phyloP scores from a whole-genome alignment of 2,329 filamentous ascomycete species.

The Leptosphaerulina australis region DNA sequence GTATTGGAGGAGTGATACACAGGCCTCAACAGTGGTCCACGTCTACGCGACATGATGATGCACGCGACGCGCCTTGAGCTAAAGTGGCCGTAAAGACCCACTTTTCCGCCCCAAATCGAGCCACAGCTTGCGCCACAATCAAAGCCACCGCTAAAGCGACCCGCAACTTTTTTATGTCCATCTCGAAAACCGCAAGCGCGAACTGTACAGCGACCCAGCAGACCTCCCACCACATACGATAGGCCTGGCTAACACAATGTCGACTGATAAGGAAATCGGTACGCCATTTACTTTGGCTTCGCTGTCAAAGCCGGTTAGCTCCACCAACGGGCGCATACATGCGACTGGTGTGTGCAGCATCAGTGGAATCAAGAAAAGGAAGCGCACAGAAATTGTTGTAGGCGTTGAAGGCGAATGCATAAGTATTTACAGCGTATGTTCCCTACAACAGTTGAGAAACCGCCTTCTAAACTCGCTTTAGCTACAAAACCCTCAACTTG shows the following conservation, averaged over 20 bases:
- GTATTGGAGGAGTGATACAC: slow-evolving; percentile 7
- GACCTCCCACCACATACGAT: slow-evolving; percentile 21
- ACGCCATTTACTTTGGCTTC: slow-evolving; percentile 52
- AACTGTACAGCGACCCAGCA: slow-evolving; percentile 28
- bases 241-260: slow-evolving; percentile 44
- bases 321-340: slow-evolving; percentile 48
- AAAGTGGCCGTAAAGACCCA: slow-evolving; percentile 9
- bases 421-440: slow-evolving; percentile 66
- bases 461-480: slow-evolving; percentile 37
- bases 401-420: slow-evolving; percentile 66
- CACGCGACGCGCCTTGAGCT: slow-evolving; percentile 22
- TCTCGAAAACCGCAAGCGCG: slow-evolving; percentile 22
- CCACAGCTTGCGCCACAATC: background rate
- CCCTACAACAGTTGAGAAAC: slow-evolving; percentile 1
- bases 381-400: slow-evolving; percentile 66
- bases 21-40: background rate
- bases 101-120: background rate
- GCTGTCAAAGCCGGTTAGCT: slow-evolving; percentile 52
- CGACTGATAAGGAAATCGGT: slow-evolving; percentile 45
- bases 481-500: slow-evolving; percentile 65
- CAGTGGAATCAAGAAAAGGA: slow-evolving; percentile 63
- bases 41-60: slow-evolving; percentile 13
- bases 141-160: background rate
- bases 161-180: slow-evolving; percentile 6
- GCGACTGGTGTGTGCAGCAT: slow-evolving; percentile 60